Evolutionary conservation across 306 rosid species (phyloP), one percentile per base, ranked within the genome.

Genomic region (Quercus wislizeni): DNA sequence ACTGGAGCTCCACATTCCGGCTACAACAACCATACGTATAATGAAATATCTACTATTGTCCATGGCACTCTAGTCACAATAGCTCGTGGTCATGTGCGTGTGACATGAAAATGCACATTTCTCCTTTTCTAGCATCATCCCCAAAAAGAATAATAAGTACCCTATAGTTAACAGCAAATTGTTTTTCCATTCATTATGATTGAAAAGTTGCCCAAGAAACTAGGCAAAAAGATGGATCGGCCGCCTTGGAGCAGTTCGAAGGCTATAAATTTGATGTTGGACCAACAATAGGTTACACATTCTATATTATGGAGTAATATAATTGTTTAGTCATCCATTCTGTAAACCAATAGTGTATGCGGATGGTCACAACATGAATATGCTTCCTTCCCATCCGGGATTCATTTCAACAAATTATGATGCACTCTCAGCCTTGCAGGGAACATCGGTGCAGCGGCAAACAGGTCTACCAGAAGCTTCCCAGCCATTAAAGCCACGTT

Each of bases 401-500:
- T 51, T 38, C 57, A 30, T 17, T 76, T 73, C 73, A 73, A 75
- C 78, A 73, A 83, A 41, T 28, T 63, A 67, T 73, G 28, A 77
- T 6, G 83, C 73, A 81, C 31, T 61, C 82, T 72, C 92, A 55
- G 75, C 91, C 85, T 85, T 89, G 76, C 97, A 94, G 56, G 91
- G 95, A 55, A 81, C 72, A 38, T 80, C 83, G 54, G 62, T 85
- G 88, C 97, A 94, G 83, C 86, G 94, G 83, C 99, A 94, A 86
- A 94, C 92, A 19, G 97, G 99, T 75, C 89, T 83, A 20, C 95
- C 97, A 71, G 97, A 90, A 78, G 95, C 86, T 77, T 91, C 93
- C 99, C 99, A 94, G 69, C 97, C 97, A 56, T 92, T 94, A 90
- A 88, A 94, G 88, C 99, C 99, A 17, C 93, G 91, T 75, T 94